Base-by-base conservation (phyloP, 805 yeast genomes). In the Kurtzmaniella cleridarum region DNA sequence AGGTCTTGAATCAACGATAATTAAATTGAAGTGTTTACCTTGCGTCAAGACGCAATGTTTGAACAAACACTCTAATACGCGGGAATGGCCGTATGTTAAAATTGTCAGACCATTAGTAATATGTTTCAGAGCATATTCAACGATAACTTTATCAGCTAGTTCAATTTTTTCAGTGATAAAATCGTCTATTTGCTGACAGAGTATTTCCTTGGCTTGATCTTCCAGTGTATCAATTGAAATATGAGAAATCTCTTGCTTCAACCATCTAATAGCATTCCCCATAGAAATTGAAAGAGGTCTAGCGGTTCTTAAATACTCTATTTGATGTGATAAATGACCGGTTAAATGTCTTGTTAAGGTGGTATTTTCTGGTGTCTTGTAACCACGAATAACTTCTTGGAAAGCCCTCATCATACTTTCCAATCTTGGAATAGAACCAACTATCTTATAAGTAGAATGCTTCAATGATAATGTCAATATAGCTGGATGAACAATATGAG, bases 191-290 rank as follows among this genome's bases (percentile, higher is more conserved):
- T 77, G 75, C 35, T 73, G 80, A 41, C 77, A 62, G 41, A 93
- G 69, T 27, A 71, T 64, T 11, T 56, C 60, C 55, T 87, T 89
- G 20, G 96, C 95, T 26, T 73, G 74, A 13, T 61, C 69, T 41
- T 84, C 93, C 20, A 71, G 59, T 24, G 78, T 68, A 45, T 85
- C 95, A 40, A 90, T 80, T 41, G 89, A 81, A 35, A 91, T 78
- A 32, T 76, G 73, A 1, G 96, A 79, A 40, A 93, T 91, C 58
- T 86, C 91, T 66, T 91, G 98, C 55, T 93, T 93, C 46, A 93
- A 73, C 96, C 97, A 90, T 52, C 98, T 78, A 48, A 93, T 93
- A 2, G 97, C 91, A 65, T 90, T 93, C 39, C 98, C 98, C 98
- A 93, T 93, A 1, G 96, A 77, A 2, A 90, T 85, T 40, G 93